phyloP scores from a whole-genome alignment of 2,329 filamentous ascomycete genomes.

The Beauveria australis region DNA sequence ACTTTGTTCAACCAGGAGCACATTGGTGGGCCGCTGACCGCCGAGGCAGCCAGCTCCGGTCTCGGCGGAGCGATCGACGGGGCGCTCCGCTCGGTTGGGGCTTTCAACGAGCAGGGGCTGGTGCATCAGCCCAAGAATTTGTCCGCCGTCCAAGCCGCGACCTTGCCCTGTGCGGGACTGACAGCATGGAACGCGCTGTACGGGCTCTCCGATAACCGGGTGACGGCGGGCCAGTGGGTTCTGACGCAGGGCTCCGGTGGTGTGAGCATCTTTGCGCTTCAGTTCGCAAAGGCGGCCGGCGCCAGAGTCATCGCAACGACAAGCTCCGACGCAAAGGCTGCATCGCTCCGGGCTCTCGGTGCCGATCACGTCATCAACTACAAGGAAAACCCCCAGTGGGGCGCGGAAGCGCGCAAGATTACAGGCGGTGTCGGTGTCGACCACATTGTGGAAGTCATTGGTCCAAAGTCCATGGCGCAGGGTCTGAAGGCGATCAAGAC shows the following conservation, averaged over 20 bases:
- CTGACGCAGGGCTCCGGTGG: conserved; percentile 65
- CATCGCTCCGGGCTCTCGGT: conserved; percentile 35
- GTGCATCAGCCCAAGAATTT: conserved; percentile 54
- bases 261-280: conserved; percentile 57
- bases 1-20: conserved; percentile 56
- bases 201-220: conserved; percentile 37
- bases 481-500: conserved; percentile 35
- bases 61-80: conserved; percentile 64
- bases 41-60: conserved; percentile 30
- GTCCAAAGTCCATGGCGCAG: conserved; percentile 34
- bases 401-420: conserved; percentile 32
- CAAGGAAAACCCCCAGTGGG: conserved; percentile 36
- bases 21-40: conserved; percentile 33
- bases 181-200: conserved; percentile 61
- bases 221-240: conserved; percentile 49
- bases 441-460: conserved; percentile 40
- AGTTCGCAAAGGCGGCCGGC: conserved; percentile 42
- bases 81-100: conserved; percentile 56
- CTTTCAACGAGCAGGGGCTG: conserved; percentile 60
- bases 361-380: conserved; percentile 44
- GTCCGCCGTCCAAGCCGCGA: conserved; percentile 43
- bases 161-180: conserved; percentile 51
- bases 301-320: conserved; percentile 42
- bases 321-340: conserved; percentile 33
- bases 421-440: conserved; percentile 39